Percentiles rank a stretch among this genome's conserved stretches.
Evolutionary conservation across 208 protist genomes (phyloP).

Genomic region (Trypanosoma boissoni): DNA sequence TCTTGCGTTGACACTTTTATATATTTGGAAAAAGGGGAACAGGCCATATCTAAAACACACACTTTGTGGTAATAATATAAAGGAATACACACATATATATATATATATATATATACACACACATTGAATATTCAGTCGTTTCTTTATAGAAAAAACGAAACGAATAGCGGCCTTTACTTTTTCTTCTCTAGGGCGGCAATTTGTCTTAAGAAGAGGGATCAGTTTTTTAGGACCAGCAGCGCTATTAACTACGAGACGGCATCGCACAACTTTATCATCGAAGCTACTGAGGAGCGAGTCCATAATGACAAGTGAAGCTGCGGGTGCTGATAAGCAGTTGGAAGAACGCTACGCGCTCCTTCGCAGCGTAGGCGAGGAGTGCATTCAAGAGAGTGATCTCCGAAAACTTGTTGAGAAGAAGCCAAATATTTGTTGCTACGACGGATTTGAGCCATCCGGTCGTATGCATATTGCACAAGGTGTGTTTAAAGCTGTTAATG

Average conservation of each 20-base stretch:
- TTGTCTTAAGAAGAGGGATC: too few species aligned
- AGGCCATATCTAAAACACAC: too few species aligned
- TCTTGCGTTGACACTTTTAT: too few species aligned
- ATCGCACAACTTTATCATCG: too few species aligned
- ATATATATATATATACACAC: too few species aligned
- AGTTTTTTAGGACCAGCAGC: too few species aligned
- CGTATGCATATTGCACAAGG: conserved; percentile 99
- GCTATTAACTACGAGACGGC: too few species aligned
- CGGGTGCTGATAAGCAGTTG: not conserved
- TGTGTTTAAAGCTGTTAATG: conserved; percentile 99
- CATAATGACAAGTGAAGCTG: conserved; percentile 1
- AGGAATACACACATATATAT: too few species aligned
- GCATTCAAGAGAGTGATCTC: conserved; percentile 94
- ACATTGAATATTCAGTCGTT: not conserved
- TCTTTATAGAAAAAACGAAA: not conserved
- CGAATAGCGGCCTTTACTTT: not conserved
- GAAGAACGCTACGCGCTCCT: conserved; percentile 84
- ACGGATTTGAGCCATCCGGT: conserved; percentile 99
- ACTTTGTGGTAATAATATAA: too few species aligned
- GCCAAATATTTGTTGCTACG: conserved; percentile 93
- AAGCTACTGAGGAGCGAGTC: too few species aligned
- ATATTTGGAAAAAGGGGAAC: too few species aligned
- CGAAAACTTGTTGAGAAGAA: conserved; percentile 91
- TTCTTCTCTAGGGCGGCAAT: conserved; percentile 4
- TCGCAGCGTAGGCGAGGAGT: conserved; percentile 95